Base-by-base conservation (phyloP, 768 basidiomycete species). In the Naganishia vishniacii region DNA sequence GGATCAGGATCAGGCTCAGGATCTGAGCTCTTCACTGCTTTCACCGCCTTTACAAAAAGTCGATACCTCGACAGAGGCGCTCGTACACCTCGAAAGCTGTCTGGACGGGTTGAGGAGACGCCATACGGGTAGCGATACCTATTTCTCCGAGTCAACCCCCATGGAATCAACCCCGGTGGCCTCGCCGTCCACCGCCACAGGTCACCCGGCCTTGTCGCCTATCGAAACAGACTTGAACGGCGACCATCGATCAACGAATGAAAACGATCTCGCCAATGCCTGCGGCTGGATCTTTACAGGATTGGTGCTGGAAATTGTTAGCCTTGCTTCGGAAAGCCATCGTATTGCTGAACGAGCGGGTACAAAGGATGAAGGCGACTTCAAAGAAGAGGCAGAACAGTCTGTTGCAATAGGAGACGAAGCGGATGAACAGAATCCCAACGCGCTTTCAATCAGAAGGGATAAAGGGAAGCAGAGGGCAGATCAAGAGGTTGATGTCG, bases 231-330 rank as follows among this genome's bases (percentile, higher is more conserved):
- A 44, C 42, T 6, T 44, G 42, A 8, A 44, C 9, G 18, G n/a
- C 42, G 11, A 12, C 18, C 5, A 18, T 44, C 11, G 42, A 15
- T 9, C 32, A 56, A 26, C 20, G 23, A 56, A 34, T 37, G 34
- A 34, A 40, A 40, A 25, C 32, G 53, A 56, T n/a, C 53, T 56
- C 34, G 53, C 53, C 9, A 37, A 56, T 26, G 53, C 53, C 1
- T 56, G 53, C 53, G 53, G 53, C 23, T 56, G 53, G 53, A 56
- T 56, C n/a, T 56, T 41, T 18, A 56, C 53, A 8, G 53, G 53
- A 1, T 40, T 56, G 53, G 53, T 56, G 23, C 26, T 56, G 37
- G 53, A 56, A 34, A 56, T 56, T 26, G 53, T 56, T 6, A 56
- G 53, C 37, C 23, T 56, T 8, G 37, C 53, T 12, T 31, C 32